Conservation (phyloP, 2,329 filamentous ascomycete genomes). For the Endoconidiophora polonica region DNA sequence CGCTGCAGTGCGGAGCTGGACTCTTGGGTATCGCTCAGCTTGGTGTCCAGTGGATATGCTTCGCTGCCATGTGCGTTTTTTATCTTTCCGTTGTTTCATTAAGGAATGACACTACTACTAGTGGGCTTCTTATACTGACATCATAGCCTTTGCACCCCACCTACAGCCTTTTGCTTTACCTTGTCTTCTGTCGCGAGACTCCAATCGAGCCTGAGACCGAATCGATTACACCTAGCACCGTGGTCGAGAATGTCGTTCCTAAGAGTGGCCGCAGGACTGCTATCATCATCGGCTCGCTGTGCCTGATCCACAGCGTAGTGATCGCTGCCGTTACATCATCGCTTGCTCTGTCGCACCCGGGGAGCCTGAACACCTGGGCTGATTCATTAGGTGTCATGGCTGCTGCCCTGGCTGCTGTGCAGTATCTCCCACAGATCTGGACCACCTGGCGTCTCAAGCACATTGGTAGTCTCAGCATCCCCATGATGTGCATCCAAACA, state of each 20-base stretch:
- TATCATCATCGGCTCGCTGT: slow-evolving; percentile 53
- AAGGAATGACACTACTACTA: neutral
- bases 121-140: neutral
- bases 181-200: slow-evolving; percentile 74
- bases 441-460: slow-evolving; percentile 76
- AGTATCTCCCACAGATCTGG: slow-evolving; percentile 91
- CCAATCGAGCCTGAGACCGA: slow-evolving; percentile 19
- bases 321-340: slow-evolving; percentile 52
- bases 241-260: slow-evolving; percentile 24
- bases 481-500: slow-evolving; percentile 97
- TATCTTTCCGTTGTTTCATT: too few species aligned
- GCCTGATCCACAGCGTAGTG: slow-evolving; percentile 58
- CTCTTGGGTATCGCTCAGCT: slow-evolving; percentile 82
- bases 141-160: neutral
- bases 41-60: slow-evolving; percentile 81
- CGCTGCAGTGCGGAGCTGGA: slow-evolving; percentile 70
- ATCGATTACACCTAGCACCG: slow-evolving; percentile 29
- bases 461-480: slow-evolving; percentile 80
- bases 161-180: slow-evolving; percentile 70
- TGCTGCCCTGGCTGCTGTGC: slow-evolving; percentile 62
- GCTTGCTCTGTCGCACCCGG: slow-evolving; percentile 45
- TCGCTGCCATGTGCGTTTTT: slow-evolving; percentile 64
- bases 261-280: slow-evolving; percentile 63
- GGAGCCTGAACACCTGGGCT: slow-evolving; percentile 60
- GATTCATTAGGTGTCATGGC: slow-evolving; percentile 70